Evolutionary conservation across 495 filamentous ascomycete genomes (phyloP).

Genomic region (Neurospora sp.): DNA sequence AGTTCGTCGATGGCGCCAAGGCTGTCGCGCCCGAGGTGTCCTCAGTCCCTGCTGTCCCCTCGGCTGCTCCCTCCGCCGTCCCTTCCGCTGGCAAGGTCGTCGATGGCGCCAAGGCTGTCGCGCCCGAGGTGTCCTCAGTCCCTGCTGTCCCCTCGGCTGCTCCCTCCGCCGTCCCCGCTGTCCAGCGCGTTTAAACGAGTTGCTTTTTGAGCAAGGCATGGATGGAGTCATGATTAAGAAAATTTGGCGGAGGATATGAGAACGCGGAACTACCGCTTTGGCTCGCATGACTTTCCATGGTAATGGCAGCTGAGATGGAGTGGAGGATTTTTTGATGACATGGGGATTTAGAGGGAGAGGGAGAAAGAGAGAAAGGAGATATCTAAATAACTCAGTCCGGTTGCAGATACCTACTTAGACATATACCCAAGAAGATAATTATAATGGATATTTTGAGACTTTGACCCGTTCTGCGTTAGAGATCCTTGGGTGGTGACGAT

Average conservation of each 20-base stretch:
- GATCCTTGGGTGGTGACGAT: neutral
- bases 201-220: neutral
- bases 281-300: too few species aligned
- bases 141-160: neutral
- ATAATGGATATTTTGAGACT: neutral
- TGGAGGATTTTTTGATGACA: neutral
- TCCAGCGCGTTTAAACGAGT: neutral
- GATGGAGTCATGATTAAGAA: constrained; percentile 34
- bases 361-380: neutral
- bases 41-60: too few species aligned
- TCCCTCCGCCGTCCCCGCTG: neutral
- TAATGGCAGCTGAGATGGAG: too few species aligned
- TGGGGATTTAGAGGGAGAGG: neutral
- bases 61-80: too few species aligned
- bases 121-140: neutral
- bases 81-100: too few species aligned
- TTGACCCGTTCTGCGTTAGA: neutral
- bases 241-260: constrained; percentile 40
- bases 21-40: too few species aligned
- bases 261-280: neutral
- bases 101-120: neutral
- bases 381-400: neutral
- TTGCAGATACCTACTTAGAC: neutral
- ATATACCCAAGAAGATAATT: neutral
- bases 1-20: neutral